Evolutionary conservation across 495 filamentous ascomycete species (phyloP), one percentile per base, ranked within the genome.

Genomic region (Umbilicaria muhlenbergii): DNA sequence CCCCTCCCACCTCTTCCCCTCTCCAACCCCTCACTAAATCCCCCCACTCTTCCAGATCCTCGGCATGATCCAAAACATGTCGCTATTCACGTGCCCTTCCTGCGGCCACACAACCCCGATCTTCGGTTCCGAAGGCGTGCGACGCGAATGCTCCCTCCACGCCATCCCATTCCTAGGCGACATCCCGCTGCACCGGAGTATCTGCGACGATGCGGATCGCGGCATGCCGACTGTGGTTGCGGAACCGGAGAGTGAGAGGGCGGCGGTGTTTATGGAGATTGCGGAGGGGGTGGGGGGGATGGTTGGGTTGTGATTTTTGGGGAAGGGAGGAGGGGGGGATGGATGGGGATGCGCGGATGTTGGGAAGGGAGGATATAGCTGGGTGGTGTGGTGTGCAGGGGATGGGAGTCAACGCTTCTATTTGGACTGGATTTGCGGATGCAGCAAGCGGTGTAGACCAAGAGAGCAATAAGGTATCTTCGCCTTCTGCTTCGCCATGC

Each of bases 51-150:
- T 18, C 16, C n/a, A 65, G 57, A 65, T 83, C 13, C 63, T 96
- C 18, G 91, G 91, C n/a, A 80, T 96, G 70, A 80, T 96, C 39
- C 81, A 89, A 55, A 99, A 99, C 51, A 99, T 99, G 91, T 80
- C 78, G 3, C 69, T 81, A 18, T 95, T 94, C 51, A 67, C 61
- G 1, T 96, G 91, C 51, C 86, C 88, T 0, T 65, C 77, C 40
- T 98, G 91, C 48, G 65, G 69, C 5, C 67, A 71, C 4, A 65
- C 74, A 34, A 88, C 84, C n/a, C 70, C 74, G 34, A 82, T 98
- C 16, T 96, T 96, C 58, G 82, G 82, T 5, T 66, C 67, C 3
- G 65, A 71, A 44, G 62, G 63, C 39, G 59, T 62, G 3, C 48
- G 49, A 35, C 62, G 57, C 0, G 55, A 51, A 11, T 86, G 81